Evolutionary conservation across 1,139 yeast genomes (phyloP).

Genomic region (Kurtzmaniella quercitrusa): DNA sequence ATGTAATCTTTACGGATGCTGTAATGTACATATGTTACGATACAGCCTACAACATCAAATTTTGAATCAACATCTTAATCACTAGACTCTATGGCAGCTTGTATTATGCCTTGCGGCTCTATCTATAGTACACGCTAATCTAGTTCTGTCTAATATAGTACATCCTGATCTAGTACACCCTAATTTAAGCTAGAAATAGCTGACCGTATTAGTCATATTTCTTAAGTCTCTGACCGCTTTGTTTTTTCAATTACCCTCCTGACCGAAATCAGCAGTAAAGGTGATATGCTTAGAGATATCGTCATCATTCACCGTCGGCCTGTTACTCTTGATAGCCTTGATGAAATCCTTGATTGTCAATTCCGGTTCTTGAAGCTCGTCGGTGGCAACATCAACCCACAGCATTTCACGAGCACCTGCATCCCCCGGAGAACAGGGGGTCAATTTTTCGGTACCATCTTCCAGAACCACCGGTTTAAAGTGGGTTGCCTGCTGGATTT

Average conservation of each 20-base stretch:
- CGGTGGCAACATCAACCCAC: constrained; percentile 90
- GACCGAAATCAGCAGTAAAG: constrained; percentile 93
- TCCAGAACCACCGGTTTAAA: constrained; percentile 55
- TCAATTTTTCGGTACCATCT: constrained; percentile 45
- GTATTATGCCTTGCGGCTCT: neutral
- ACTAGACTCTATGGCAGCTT: neutral
- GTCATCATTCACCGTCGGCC: constrained; percentile 88
- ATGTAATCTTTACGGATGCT: too few species aligned
- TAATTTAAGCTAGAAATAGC: too few species aligned
- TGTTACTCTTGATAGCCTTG: constrained; percentile 83
- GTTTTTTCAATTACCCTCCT: constrained; percentile 65
- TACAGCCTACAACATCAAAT: too few species aligned
- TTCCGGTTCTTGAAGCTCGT: constrained; percentile 85
- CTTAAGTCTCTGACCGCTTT: neutral
- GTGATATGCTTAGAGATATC: constrained; percentile 82
- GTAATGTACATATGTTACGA: too few species aligned
- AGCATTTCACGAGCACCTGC: constrained; percentile 79
- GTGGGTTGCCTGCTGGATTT: constrained; percentile 95
- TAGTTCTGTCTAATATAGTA: too few species aligned
- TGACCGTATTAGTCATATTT: too few species aligned
- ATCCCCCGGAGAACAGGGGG: constrained; percentile 98
- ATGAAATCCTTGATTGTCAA: constrained; percentile 88
- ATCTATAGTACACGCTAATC: neutral
- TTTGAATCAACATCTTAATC: too few species aligned
- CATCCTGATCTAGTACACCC: too few species aligned